Conservation (phyloP, 2,329 filamentous ascomycete species). For the Aaosphaeria arxii region DNA sequence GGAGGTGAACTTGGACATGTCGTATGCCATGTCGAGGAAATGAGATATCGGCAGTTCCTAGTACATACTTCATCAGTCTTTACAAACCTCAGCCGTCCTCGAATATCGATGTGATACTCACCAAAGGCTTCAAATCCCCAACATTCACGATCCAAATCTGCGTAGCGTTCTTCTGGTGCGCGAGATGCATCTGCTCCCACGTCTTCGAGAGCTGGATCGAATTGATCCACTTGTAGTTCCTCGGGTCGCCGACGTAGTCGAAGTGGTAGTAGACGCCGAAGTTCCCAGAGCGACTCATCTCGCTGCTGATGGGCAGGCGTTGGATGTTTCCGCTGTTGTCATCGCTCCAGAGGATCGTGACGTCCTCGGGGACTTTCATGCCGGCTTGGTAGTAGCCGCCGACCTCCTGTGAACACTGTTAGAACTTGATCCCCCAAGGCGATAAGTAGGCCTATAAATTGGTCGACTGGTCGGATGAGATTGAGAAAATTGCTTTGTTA, state of each 20-base stretch:
- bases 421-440: background rate
- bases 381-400: conserved; percentile 64
- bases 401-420: conserved; percentile 48
- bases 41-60: conserved; percentile 60
- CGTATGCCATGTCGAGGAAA: conserved; percentile 64
- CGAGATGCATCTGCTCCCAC: conserved; percentile 61
- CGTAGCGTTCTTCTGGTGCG: conserved; percentile 54
- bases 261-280: conserved; percentile 64
- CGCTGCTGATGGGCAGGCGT: conserved; percentile 56
- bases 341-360: conserved; percentile 65
- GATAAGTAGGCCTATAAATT: no score
- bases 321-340: conserved; percentile 66
- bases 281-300: conserved; percentile 54
- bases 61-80: no score
- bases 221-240: conserved; percentile 58
- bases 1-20: conserved; percentile 54
- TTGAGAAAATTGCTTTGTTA: background rate
- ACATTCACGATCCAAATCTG: conserved; percentile 65
- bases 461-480: background rate
- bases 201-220: conserved; percentile 61
- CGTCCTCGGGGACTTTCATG: conserved; percentile 59
- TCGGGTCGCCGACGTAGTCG: conserved; percentile 58
- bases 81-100: background rate
- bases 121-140: conserved; percentile 60
- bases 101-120: conserved; percentile 16